A percentile compares a stretch with the other conserved stretches of the same genome.
phyloP scores from a whole-genome alignment of 257 asterid genomes.

The Solanum tarapatanum region DNA sequence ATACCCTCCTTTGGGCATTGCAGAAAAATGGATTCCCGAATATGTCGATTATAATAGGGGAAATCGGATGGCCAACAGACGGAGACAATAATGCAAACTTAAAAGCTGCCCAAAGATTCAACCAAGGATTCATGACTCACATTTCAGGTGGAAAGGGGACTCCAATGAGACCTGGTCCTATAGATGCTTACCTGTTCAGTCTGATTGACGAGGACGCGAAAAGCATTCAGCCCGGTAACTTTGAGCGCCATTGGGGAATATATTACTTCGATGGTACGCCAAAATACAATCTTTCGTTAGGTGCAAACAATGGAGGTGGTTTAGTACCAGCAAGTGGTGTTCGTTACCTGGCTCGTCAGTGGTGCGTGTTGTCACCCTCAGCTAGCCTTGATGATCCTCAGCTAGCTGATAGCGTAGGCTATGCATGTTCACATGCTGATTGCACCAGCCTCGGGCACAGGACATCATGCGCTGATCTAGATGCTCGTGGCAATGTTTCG shows the following conservation, averaged over 20 bases:
- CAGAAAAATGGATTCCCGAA: conserved; percentile 47
- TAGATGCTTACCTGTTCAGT: conserved; percentile 64
- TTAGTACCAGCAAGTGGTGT: conserved; percentile 35
- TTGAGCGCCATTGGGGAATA: conserved; percentile 87
- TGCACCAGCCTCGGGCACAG: conserved; percentile 63
- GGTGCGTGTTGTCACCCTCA: conserved; percentile 51
- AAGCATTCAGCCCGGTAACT: conserved; percentile 69
- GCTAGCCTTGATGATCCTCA: conserved; percentile 40
- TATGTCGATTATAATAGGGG: conserved; percentile 51
- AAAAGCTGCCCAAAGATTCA: conserved; percentile 47
- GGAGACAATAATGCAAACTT: conserved; percentile 44
- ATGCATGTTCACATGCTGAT: conserved; percentile 54
- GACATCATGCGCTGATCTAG: conserved; percentile 42
- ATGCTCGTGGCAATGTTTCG: conserved; percentile 37
- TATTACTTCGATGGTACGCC: conserved; percentile 54
- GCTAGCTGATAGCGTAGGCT: conserved; percentile 38
- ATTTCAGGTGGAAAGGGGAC: conserved; percentile 37
- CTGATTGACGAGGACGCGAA: conserved; percentile 66
- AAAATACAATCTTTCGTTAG: conserved; percentile 50
- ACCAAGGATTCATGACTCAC: conserved; percentile 58
- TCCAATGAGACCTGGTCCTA: conserved; percentile 58
- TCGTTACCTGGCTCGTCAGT: conserved; percentile 28
- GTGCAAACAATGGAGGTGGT: conserved; percentile 24
- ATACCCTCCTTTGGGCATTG: conserved; percentile 58
- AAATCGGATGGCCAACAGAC: conserved; percentile 81